Conservation (phyloP, 768 basidiomycete species). For the Zangia roseola region DNA sequence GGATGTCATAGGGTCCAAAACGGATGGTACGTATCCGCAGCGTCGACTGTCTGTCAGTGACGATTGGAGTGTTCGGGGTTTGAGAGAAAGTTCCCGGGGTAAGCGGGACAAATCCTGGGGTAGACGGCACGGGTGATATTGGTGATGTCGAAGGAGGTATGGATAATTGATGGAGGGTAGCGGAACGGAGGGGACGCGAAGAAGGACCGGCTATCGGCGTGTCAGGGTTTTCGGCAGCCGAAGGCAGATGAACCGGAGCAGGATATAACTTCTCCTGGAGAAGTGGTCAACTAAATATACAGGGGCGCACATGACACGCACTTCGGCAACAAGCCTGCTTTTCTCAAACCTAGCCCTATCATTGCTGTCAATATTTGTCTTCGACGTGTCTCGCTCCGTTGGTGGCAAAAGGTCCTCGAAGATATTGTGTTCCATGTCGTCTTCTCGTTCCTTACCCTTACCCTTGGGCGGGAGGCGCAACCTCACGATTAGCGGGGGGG, state of each 20-base stretch:
- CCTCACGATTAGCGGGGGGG: conserved; percentile 44
- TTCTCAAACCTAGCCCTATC: conserved; percentile 76
- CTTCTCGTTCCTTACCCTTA: conserved; percentile 70
- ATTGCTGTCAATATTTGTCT: conserved; percentile 55
- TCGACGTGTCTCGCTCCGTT: conserved; percentile 69
- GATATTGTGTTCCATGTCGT: conserved; percentile 56
- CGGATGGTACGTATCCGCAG: conserved; percentile 85
- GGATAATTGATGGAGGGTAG: conserved; percentile 40
- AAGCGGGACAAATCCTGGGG: conserved; percentile 30
- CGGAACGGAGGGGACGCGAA: conserved; percentile 62
- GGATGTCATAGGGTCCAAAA: conserved; percentile 89
- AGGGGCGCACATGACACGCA: conserved; percentile 32
- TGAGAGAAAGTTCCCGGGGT: conserved; percentile 36
- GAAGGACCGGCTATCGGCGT: conserved; percentile 53
- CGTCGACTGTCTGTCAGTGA: conserved; percentile 24
- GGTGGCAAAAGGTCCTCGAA: conserved; percentile 81
- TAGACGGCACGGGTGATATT: conserved; percentile 38
- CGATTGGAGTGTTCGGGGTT: conserved; percentile 29
- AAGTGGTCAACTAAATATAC: conserved; percentile 5
- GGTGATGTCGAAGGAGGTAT: conserved; percentile 30
- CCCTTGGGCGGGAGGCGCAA: conserved; percentile 58
- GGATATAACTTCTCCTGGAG: conserved; percentile 51
- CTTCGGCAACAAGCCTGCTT: conserved; percentile 73
- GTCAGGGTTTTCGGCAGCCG: conserved; percentile 33
- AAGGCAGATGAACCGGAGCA: conserved; percentile 34